phyloP scores from a whole-genome alignment of 495 filamentous ascomycete species.

The Daldinia vernicosa region DNA sequence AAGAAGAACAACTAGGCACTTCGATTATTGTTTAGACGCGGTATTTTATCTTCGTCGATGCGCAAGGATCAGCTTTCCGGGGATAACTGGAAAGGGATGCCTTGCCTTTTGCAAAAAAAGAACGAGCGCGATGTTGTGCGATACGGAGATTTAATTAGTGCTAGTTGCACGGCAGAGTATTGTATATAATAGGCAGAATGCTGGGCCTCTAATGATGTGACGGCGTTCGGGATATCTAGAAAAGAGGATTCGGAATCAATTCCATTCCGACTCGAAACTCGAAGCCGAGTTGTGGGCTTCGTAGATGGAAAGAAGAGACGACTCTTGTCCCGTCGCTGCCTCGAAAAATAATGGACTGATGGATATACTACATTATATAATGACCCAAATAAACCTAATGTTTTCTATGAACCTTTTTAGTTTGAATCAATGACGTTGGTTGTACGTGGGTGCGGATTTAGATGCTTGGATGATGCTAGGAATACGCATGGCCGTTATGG shows the following conservation, averaged over 20 bases:
- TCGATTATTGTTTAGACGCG: neutral
- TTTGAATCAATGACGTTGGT: neutral
- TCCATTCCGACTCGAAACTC: neutral
- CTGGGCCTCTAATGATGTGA: conserved; percentile 1
- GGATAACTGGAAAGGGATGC: neutral
- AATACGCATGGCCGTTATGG: neutral
- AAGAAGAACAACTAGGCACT: conserved; percentile 58
- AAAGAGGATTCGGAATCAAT: neutral
- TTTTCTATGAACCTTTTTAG: neutral
- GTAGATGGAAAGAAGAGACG: conserved; percentile 2
- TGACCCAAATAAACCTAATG: conserved; percentile 9
- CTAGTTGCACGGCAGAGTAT: neutral
- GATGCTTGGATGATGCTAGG: neutral
- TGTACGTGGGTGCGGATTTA: neutral
- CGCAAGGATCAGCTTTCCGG: neutral
- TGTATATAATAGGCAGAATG: conserved; percentile 11
- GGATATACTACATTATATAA: conserved; percentile 7
- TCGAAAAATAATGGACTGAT: neutral
- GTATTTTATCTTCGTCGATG: neutral
- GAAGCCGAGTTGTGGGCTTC: neutral
- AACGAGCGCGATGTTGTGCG: neutral
- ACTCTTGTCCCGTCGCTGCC: conserved; percentile 2
- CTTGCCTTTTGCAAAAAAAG: neutral
- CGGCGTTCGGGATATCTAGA: conserved; percentile 1
- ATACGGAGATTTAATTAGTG: conserved; percentile 7